Conservation (phyloP, 1,139 yeast genomes). For the Yamadazyma diospyri region DNA sequence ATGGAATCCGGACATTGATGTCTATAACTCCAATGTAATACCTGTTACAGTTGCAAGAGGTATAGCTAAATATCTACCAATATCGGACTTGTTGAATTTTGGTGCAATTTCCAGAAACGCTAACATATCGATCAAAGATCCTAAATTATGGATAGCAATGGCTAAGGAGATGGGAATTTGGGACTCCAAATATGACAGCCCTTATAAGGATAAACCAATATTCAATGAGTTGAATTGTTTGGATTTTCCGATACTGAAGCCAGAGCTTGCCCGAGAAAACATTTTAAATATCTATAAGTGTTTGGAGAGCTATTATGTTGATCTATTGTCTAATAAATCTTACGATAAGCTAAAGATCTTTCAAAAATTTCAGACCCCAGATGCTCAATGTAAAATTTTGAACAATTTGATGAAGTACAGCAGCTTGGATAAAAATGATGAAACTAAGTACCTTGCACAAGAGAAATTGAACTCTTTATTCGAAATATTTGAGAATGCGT, state of each 20-base stretch:
- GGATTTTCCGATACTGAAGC: slow-evolving; percentile 35
- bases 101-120: slow-evolving; percentile 38
- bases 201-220: background rate
- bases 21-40: slow-evolving; percentile 40
- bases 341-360: slow-evolving; percentile 47
- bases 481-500: slow-evolving; percentile 72
- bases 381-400: slow-evolving; percentile 45
- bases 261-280: slow-evolving; percentile 40
- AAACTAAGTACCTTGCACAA: slow-evolving; percentile 30
- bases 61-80: slow-evolving; percentile 33
- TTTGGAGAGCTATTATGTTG: slow-evolving; percentile 44
- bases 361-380: slow-evolving; percentile 45
- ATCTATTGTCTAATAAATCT: slow-evolving; percentile 44
- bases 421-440: slow-evolving; percentile 33
- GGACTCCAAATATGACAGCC: slow-evolving; percentile 17
- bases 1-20: slow-evolving; percentile 49
- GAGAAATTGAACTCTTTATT: slow-evolving; percentile 55
- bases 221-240: slow-evolving; percentile 37
- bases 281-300: slow-evolving; percentile 41
- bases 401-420: slow-evolving; percentile 38
- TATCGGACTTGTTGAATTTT: slow-evolving; percentile 36
- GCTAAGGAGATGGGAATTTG: slow-evolving; percentile 50
- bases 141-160: slow-evolving; percentile 50
- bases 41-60: slow-evolving; percentile 37
- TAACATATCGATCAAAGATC: slow-evolving; percentile 33